Evolutionary conservation across 257 asterid genomes (phyloP).

Genomic region (Primulina huaijiensis): DNA sequence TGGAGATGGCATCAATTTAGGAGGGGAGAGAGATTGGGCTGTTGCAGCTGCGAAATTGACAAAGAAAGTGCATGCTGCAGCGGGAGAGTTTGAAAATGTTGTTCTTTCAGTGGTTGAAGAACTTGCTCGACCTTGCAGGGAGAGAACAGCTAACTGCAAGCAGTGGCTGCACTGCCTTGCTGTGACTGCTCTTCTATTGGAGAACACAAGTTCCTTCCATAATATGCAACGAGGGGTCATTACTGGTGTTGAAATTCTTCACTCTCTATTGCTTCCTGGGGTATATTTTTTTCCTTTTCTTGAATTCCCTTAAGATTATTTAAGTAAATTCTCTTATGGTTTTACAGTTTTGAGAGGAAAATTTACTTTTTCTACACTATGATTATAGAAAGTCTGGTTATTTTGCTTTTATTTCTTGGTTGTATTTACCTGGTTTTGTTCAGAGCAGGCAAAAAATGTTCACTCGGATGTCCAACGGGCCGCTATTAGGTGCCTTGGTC

Average conservation of each 20-base stretch:
- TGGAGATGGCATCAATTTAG: conserved; percentile 89
- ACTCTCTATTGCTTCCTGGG: conserved; percentile 87
- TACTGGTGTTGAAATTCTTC: conserved; percentile 73
- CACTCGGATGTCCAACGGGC: conserved; percentile 89
- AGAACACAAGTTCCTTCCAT: conserved; percentile 62
- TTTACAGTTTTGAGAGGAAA: conserved; percentile 12
- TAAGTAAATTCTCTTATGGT: neutral
- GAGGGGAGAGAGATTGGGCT: conserved; percentile 98
- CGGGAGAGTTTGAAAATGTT: conserved; percentile 85
- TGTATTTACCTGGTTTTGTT: conserved; percentile 23
- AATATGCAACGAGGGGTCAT: conserved; percentile 68
- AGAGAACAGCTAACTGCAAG: conserved; percentile 82
- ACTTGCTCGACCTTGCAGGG: conserved; percentile 92
- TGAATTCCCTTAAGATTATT: neutral
- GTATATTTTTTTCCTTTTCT: conserved; percentile 39
- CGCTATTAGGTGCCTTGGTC: conserved; percentile 88
- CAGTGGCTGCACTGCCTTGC: conserved; percentile 95
- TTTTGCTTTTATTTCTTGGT: conserved; percentile 11
- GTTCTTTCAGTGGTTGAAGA: conserved; percentile 68
- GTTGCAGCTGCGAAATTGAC: conserved; percentile 75
- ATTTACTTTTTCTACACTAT: conserved; percentile 7
- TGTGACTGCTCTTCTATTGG: conserved; percentile 74
- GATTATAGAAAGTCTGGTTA: neutral
- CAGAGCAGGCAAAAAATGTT: conserved; percentile 77
- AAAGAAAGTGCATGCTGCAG: conserved; percentile 68